These are phyloP conservation scores for Apiospora kogelbergensis DNA, from an alignment of 2,329 filamentous ascomycete genomes.

Conservation along the genomic window DNA sequence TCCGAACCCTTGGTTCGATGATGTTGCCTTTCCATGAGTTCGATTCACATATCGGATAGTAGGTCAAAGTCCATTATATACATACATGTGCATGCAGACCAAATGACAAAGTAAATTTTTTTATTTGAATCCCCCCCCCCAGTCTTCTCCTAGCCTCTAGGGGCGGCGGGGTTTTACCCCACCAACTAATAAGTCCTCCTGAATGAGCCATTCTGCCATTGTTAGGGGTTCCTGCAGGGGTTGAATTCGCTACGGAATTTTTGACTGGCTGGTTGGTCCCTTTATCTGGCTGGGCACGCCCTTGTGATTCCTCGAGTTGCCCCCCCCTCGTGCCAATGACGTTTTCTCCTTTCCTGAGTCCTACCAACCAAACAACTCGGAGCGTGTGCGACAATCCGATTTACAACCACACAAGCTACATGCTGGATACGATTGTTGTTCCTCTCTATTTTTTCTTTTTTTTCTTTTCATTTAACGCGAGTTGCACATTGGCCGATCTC, in stretches of 20 bases:
- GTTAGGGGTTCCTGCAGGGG: constrained; percentile 5
- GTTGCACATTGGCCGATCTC: not conserved
- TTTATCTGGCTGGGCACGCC: not conserved
- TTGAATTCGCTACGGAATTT: not conserved
- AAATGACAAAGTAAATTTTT: not conserved
- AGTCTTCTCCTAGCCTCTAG: not conserved
- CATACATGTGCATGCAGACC: not conserved
- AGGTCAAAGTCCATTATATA: too few relatives aligned
- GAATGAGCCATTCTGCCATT: not conserved
- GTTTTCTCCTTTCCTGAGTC: constrained; percentile 5
- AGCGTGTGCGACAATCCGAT: not conserved
- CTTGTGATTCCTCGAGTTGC: not conserved
- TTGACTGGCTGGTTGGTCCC: not conserved
- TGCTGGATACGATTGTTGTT: not conserved
- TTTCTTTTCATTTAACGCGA: not conserved
- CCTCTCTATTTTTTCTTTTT: not conserved
- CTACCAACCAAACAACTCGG: not conserved
- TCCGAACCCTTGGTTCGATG: too few relatives aligned
- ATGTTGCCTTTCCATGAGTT: not conserved
- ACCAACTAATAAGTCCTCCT: not conserved
- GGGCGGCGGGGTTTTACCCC: not conserved
- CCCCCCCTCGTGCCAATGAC: not conserved
- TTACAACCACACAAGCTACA: not conserved
- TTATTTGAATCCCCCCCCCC: not conserved
- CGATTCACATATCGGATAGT: not conserved